Percentiles rank a stretch among this genome's conserved stretches.
Evolutionary conservation across 2,329 filamentous ascomycete genomes (phyloP).

Genomic region (Penicillium digitatum): DNA sequence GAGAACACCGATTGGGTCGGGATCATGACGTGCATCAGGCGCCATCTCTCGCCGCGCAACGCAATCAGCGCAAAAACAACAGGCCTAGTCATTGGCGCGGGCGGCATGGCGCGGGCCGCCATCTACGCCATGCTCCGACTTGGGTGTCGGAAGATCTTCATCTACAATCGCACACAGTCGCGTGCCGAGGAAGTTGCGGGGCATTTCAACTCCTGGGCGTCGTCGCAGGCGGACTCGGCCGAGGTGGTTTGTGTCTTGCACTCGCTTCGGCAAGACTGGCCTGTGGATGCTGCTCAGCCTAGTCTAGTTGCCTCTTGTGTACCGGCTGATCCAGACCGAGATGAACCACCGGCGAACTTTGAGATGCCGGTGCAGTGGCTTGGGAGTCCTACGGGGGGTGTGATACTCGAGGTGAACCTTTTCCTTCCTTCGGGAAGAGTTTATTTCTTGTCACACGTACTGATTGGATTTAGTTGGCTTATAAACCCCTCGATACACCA

Average conservation of each 20-base stretch:
- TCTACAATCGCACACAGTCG: slow-evolving; percentile 66
- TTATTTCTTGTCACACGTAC: slow-evolving; percentile 19
- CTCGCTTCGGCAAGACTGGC: slow-evolving; percentile 61
- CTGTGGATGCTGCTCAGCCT: slow-evolving; percentile 57
- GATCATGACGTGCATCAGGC: slow-evolving; percentile 41
- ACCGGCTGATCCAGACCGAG: slow-evolving; percentile 63
- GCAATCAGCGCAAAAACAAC: slow-evolving; percentile 52
- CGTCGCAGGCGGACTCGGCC: slow-evolving; percentile 35
- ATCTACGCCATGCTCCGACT: slow-evolving; percentile 75
- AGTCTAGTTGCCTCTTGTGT: slow-evolving; percentile 76
- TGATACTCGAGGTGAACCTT: slow-evolving; percentile 61
- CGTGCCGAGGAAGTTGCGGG: slow-evolving; percentile 64
- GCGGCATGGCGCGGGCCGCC: slow-evolving; percentile 73
- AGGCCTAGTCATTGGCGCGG: slow-evolving; percentile 55
- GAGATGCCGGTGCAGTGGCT: slow-evolving; percentile 67
- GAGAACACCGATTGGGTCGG: slow-evolving; percentile 47
- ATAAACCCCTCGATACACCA: slow-evolving; percentile 69
- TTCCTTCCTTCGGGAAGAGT: background rate
- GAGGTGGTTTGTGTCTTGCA: slow-evolving; percentile 52
- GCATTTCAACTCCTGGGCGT: slow-evolving; percentile 61
- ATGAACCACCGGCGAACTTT: slow-evolving; percentile 64
- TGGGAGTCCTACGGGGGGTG: slow-evolving; percentile 67
- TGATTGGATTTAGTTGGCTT: slow-evolving; percentile 47
- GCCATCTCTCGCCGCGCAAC: slow-evolving; percentile 47
- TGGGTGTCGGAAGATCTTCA: slow-evolving; percentile 69